Percentiles rank a stretch among this genome's conserved stretches.
phyloP scores from a whole-genome alignment of 2,329 filamentous ascomycete genomes.

The Fusarium pseudocircinatum region DNA sequence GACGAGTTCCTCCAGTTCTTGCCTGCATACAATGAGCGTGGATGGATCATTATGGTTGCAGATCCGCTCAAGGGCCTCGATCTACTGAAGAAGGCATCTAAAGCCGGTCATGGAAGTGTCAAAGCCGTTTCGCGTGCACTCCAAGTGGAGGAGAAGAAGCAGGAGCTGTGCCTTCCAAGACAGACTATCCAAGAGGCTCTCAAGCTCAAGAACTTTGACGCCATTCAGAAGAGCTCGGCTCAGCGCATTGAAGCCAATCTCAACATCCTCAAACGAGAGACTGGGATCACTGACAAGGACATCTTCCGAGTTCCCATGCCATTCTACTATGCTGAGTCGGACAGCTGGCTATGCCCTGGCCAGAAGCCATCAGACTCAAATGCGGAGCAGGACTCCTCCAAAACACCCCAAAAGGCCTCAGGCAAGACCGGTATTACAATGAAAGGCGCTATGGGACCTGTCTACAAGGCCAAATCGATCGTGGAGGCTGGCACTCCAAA shows the following conservation, averaged over 20 bases:
- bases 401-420: not conserved
- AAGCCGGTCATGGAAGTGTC: conserved; percentile 23
- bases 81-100: conserved; percentile 27
- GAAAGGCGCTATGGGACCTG: not conserved
- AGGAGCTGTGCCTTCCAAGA: not conserved
- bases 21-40: conserved; percentile 36
- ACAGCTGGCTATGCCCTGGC: not conserved
- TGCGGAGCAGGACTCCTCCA: accelerated
- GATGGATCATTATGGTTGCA: conserved; percentile 40
- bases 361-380: not conserved
- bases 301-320: conserved; percentile 35
- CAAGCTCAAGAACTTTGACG: conserved; percentile 2
- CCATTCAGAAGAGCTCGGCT: conserved; percentile 14
- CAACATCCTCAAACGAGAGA: conserved; percentile 36
- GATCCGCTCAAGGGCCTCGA: conserved; percentile 35
- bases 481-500: conserved; percentile 13
- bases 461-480: conserved; percentile 17
- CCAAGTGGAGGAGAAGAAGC: not conserved
- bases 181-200: conserved; percentile 33
- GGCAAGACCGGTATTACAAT: not conserved
- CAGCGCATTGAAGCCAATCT: conserved; percentile 38
- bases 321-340: conserved; percentile 12
- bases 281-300: conserved; percentile 36
- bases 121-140: conserved; percentile 26
- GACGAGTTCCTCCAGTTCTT: conserved; percentile 47